phyloP scores from a whole-genome alignment of 495 filamentous ascomycete species.

The Aspergillus sclerotioniger region DNA sequence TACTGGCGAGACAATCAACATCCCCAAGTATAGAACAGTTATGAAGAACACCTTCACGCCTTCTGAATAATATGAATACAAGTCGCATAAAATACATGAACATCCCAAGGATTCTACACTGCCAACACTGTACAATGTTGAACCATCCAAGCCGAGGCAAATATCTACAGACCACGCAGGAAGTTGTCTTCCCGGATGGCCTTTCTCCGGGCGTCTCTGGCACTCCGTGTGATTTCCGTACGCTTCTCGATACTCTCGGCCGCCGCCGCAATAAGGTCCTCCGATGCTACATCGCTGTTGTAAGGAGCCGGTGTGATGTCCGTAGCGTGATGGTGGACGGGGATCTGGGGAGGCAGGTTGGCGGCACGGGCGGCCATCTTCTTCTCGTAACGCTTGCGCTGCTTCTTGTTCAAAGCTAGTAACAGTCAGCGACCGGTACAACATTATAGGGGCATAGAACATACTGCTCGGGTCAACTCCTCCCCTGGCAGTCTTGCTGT shows the following conservation, averaged over 20 bases:
- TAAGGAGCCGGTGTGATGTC: constrained; percentile 66
- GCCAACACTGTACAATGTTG: constrained; percentile 19
- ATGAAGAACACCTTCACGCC: constrained; percentile 13
- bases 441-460: constrained; percentile 27
- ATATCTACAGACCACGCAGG: constrained; percentile 70
- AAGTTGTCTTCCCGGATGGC: constrained; percentile 93
- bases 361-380: constrained; percentile 62
- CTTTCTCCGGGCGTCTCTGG: constrained; percentile 67
- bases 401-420: constrained; percentile 53
- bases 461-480: constrained; percentile 59
- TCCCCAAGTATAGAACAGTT: too few species aligned
- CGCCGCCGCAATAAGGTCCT: constrained; percentile 31
- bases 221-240: constrained; percentile 52
- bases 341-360: constrained; percentile 70
- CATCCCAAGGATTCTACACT: constrained; percentile 11
- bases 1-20: too few species aligned
- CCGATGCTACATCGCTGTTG: constrained; percentile 29
- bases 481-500: constrained; percentile 35
- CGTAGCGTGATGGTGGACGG: constrained; percentile 77
- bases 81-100: constrained; percentile 22
- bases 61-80: constrained; percentile 18
- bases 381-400: constrained; percentile 61
- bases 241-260: constrained; percentile 40
- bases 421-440: constrained; percentile 5
- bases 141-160: too few species aligned